These are phyloP conservation scores for Pinus albicaulis DNA, from an alignment of 75 land plant genomes.

Conservation along the genomic window DNA sequence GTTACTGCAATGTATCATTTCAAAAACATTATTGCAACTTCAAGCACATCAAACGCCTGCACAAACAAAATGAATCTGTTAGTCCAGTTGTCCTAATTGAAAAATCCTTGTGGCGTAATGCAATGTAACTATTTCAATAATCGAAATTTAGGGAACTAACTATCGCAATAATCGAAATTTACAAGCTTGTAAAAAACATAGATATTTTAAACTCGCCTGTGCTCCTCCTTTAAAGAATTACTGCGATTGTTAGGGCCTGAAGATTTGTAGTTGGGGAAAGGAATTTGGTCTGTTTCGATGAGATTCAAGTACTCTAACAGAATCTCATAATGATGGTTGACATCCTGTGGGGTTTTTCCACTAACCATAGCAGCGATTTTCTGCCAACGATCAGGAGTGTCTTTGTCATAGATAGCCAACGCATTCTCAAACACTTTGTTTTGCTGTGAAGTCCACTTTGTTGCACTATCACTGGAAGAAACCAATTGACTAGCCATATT, in stretches of 20 bases:
- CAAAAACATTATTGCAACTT: too few species aligned
- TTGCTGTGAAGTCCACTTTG: slow-evolving; percentile 45
- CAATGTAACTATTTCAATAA: too few species aligned
- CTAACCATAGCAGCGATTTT: slow-evolving; percentile 47
- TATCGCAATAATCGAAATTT: neutral
- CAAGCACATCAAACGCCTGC: too few species aligned
- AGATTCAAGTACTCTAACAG: slow-evolving; percentile 38
- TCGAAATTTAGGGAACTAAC: too few species aligned
- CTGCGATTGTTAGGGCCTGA: neutral
- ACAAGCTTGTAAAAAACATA: neutral
- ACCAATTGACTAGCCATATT: too few species aligned
- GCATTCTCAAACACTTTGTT: slow-evolving; percentile 61
- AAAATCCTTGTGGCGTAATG: too few species aligned
- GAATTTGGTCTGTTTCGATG: slow-evolving; percentile 49
- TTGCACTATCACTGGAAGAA: too few species aligned
- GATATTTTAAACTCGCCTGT: neutral
- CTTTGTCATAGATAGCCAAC: slow-evolving; percentile 37
- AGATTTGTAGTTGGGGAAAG: slow-evolving; percentile 38
- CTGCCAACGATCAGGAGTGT: slow-evolving; percentile 56
- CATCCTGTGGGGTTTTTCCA: slow-evolving; percentile 52
- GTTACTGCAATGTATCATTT: too few species aligned
- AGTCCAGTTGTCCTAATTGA: too few species aligned
- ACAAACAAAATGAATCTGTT: too few species aligned
- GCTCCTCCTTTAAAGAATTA: neutral
- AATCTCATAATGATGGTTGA: slow-evolving; percentile 53